These are phyloP conservation scores for Nitzschia inconspicua DNA, from an alignment of 108 stramenopile genomes.

Conservation along the genomic window DNA sequence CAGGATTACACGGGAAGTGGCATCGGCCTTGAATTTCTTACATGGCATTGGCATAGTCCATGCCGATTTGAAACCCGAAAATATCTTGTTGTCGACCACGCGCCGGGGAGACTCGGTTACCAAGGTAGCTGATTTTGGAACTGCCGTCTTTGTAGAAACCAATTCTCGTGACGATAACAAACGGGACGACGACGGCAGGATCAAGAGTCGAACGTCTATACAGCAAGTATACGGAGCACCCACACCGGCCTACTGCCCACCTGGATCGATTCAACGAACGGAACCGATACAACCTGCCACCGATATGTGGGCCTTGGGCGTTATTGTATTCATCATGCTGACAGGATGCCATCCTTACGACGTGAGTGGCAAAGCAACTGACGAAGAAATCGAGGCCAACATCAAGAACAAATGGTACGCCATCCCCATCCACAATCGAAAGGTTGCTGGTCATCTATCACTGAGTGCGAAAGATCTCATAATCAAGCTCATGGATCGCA, in stretches of 20 bases:
- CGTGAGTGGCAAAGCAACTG: constrained; percentile 63
- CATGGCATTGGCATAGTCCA: constrained; percentile 81
- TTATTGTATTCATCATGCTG: constrained; percentile 92
- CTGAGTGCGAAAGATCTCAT: constrained; percentile 69
- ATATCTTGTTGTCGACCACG: constrained; percentile 71
- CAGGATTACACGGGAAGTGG: constrained; percentile 67
- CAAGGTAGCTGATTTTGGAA: constrained; percentile 87
- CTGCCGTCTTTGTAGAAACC: constrained; percentile 35
- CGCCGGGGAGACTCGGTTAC: constrained; percentile 53
- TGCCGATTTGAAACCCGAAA: constrained; percentile 85
- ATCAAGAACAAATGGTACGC: constrained; percentile 33
- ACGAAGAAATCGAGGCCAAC: constrained; percentile 64
- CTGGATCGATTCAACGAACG: constrained; percentile 46
- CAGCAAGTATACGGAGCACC: constrained; percentile 17
- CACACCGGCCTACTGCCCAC: constrained; percentile 80
- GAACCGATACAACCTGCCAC: constrained; percentile 23
- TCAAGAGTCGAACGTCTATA: background rate
- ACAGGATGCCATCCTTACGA: constrained; percentile 89
- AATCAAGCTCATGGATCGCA: constrained; percentile 56
- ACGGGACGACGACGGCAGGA: background rate
- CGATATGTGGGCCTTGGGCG: constrained; percentile 86
- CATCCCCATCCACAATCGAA: constrained; percentile 37
- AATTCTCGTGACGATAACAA: background rate
- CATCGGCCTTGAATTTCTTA: constrained; percentile 62
- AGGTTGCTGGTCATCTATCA: constrained; percentile 53